Evolutionary conservation across 1,284 basidiomycete genomes (phyloP).

Genomic region (Tilletiaria anomala): DNA sequence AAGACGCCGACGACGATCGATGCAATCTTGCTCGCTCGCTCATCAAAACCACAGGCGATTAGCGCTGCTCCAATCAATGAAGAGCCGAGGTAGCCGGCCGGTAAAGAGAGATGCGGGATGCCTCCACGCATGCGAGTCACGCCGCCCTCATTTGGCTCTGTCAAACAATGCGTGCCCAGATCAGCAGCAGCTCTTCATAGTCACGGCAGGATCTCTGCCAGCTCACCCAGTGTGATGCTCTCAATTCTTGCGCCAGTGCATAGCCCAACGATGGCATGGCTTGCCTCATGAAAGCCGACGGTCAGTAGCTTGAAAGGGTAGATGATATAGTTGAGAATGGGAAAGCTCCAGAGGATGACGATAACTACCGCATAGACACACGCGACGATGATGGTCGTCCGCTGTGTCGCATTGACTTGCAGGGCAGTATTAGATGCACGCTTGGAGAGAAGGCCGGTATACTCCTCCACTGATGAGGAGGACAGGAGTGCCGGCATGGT

Average conservation of each 20-base stretch:
- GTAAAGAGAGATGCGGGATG: slow-evolving; percentile 62
- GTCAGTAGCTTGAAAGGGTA: slow-evolving; percentile 39
- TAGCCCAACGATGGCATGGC: slow-evolving; percentile 43
- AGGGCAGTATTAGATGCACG: too few species aligned
- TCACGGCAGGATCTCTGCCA: slow-evolving; percentile 37
- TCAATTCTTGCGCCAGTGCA: slow-evolving; percentile 83
- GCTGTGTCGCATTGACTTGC: slow-evolving; percentile 6
- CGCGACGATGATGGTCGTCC: slow-evolving; percentile 35
- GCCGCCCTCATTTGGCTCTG: slow-evolving; percentile 63
- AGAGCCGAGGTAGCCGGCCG: slow-evolving; percentile 56
- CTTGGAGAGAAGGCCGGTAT: too few species aligned
- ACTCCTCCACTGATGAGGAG: too few species aligned
- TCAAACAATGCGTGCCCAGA: background rate
- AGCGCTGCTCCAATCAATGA: slow-evolving; percentile 68
- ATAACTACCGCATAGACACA: slow-evolving; percentile 30
- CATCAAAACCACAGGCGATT: slow-evolving; percentile 81
- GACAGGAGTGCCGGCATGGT: too few species aligned
- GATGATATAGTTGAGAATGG: slow-evolving; percentile 31
- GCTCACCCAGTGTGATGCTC: slow-evolving; percentile 66
- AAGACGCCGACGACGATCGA: slow-evolving; percentile 66
- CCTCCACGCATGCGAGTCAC: slow-evolving; percentile 86
- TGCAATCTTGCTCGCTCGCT: slow-evolving; percentile 78
- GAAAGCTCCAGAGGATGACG: slow-evolving; percentile 23
- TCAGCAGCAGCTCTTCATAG: background rate
- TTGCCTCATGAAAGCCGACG: slow-evolving; percentile 25